Evolutionary conservation across 768 basidiomycete genomes (phyloP), one percentile per base, ranked within the genome.

Genomic region (Tephrocybe sp.): DNA sequence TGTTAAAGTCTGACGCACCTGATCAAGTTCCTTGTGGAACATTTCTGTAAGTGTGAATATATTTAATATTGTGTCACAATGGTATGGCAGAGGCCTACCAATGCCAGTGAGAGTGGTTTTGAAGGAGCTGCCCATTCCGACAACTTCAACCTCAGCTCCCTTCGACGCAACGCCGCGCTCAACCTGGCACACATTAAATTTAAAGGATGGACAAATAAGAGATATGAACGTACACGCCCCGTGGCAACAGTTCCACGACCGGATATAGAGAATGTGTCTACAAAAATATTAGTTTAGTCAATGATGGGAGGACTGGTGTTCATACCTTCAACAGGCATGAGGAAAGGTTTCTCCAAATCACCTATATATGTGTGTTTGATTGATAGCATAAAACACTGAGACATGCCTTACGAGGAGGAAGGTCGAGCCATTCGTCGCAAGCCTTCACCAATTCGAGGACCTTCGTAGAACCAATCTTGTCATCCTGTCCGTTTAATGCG

Each of bases 21-120:
- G 85, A 30, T 99, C 97, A 47, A 99, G 83, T 73, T 99, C 97
- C 77, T 97, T 98, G 80, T 97, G 96, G 86, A 98, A 98, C 92
- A 97, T 98, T 72, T 98, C 96, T 94, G 58, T 26, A n/a, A 30
- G 16, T 48, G 13, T 32, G 26, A 31, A 31, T 44, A 19, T 5
- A 21, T 30, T 48, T 41, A 12, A 15, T 6, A 15, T 18, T n/a
- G n/a, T n/a, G 15, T 19, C 8, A 0, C 32, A 19, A 0, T 27
- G 38, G 36, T 18, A 51, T 7, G 1, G 28, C 28, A 12, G 8
- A 37, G n/a, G 8, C 71, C 82, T 58, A 87, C 87, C 92, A 65
- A 95, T 91, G 61, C 97, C 97, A 62, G 94, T 99, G 47, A 99
- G 76, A 11, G 87, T 96, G 12, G 96, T 95, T 80, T 95, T 98